Conservation (phyloP, 106 monocot species). For the Apostasia shenzhenica region DNA sequence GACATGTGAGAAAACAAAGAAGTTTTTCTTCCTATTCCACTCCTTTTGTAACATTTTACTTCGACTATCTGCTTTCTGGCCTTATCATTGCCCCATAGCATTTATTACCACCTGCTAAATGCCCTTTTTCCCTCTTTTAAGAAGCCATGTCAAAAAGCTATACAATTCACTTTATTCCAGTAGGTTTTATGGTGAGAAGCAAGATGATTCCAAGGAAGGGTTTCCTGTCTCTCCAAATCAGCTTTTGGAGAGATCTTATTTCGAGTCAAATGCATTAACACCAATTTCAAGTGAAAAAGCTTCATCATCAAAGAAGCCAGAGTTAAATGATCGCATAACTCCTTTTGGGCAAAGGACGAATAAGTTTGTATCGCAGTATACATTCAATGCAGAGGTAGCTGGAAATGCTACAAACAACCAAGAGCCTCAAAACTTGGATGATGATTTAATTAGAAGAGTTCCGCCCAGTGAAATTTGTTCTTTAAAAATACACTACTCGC, state of each 20-base stretch:
- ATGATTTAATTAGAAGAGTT: constrained; percentile 78
- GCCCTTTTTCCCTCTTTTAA: neutral
- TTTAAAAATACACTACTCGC: constrained; percentile 45
- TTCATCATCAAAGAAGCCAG: constrained; percentile 28
- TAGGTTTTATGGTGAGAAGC: constrained; percentile 55
- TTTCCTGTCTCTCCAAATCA: constrained; percentile 33
- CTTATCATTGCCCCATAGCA: neutral
- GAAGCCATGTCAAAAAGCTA: neutral
- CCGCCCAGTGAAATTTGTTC: constrained; percentile 62
- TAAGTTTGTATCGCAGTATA: constrained; percentile 64
- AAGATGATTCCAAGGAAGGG: constrained; percentile 27
- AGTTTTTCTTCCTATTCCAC: neutral
- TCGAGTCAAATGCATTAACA: constrained; percentile 26
- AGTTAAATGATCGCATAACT: constrained; percentile 35
- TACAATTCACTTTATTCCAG: neutral
- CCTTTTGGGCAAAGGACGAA: constrained; percentile 79
- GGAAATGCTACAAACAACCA: constrained; percentile 5
- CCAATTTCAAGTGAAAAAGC: constrained; percentile 36
- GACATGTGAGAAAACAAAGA: constrained; percentile 53
- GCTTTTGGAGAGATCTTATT: constrained; percentile 25
- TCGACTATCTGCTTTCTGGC: neutral
- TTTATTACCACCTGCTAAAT: neutral
- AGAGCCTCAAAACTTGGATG: constrained; percentile 38
- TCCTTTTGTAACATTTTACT: neutral
- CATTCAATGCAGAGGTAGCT: constrained; percentile 35